Evolutionary conservation across 2,329 filamentous ascomycete genomes (phyloP).

Genomic region (Exophiala mesophila): DNA sequence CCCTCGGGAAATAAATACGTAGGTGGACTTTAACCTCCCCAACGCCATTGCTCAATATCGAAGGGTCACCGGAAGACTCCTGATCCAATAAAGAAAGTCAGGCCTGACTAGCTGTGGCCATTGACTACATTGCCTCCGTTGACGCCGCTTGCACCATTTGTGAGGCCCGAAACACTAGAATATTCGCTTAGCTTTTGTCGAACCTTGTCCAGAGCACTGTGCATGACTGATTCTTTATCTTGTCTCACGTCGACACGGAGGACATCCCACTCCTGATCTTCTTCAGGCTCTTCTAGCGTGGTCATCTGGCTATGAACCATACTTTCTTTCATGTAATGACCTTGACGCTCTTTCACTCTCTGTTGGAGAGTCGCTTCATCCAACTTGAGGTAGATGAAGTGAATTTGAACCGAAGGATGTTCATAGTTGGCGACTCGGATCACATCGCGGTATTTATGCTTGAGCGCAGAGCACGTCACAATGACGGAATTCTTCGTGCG

Average conservation of each 20-base stretch:
- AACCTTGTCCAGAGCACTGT: conserved; percentile 56
- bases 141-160: no score
- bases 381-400: conserved; percentile 88
- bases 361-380: conserved; percentile 68
- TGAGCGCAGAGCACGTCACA: conserved; percentile 90
- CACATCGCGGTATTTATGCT: conserved; percentile 94
- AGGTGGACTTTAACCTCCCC: no score
- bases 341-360: conserved; percentile 68
- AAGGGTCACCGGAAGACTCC: no score
- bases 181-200: conserved; percentile 49
- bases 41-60: no score
- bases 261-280: conserved; percentile 65
- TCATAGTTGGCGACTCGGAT: conserved; percentile 77
- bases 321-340: conserved; percentile 90
- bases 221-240: conserved; percentile 54
- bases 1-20: no score
- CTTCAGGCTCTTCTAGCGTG: conserved; percentile 72
- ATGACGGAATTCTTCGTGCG: conserved; percentile 68
- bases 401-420: conserved; percentile 66
- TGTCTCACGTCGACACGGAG: conserved; percentile 60
- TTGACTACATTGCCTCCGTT: no score
- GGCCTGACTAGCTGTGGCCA: no score
- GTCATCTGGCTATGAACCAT: conserved; percentile 95
- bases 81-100: no score
- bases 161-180: conserved; percentile 16